A percentile compares a stretch with the other conserved stretches of the same genome.
phyloP scores from a whole-genome alignment of 345 rosid species.

The Populus ilicifolia region DNA sequence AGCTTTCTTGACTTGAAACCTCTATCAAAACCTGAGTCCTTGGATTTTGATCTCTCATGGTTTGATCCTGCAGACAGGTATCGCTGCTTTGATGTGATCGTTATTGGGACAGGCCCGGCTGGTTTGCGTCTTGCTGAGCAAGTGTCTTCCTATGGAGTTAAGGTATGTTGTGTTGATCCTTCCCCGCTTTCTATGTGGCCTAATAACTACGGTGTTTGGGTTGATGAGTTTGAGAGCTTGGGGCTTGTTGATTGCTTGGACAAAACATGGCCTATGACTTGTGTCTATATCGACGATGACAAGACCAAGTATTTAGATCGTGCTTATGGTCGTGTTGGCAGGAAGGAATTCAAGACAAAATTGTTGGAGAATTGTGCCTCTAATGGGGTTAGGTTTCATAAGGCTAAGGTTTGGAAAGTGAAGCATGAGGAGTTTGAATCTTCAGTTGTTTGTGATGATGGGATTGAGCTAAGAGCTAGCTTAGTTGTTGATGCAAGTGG shows the following conservation, averaged over 20 bases:
- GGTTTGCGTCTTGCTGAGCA: constrained; percentile 68
- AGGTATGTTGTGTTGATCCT: constrained; percentile 67
- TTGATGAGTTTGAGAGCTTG: constrained; percentile 59
- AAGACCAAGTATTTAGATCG: constrained; percentile 52
- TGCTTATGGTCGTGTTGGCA: constrained; percentile 53
- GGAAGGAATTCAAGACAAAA: constrained; percentile 41
- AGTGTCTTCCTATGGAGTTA: constrained; percentile 43
- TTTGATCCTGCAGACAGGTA: constrained; percentile 28
- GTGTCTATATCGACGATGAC: constrained; percentile 41
- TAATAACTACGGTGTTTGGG: constrained; percentile 69
- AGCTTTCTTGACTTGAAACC: constrained; percentile 51
- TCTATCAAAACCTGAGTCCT: constrained; percentile 26
- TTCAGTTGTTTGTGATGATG: constrained; percentile 46
- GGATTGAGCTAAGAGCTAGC: constrained; percentile 47
- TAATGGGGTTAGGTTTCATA: constrained; percentile 48
- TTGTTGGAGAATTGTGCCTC: constrained; percentile 44
- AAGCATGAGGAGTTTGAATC: constrained; percentile 52
- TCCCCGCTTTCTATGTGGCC: constrained; percentile 63
- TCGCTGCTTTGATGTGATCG: constrained; percentile 43
- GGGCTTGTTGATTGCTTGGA: constrained; percentile 54
- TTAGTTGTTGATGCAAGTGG: constrained; percentile 64
- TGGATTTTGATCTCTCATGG: constrained; percentile 45
- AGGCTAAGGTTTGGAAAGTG: constrained; percentile 61
- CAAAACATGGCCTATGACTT: constrained; percentile 53
- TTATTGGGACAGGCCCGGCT: constrained; percentile 66